Percentiles rank a stretch among this genome's conserved stretches.
phyloP scores from a whole-genome alignment of 1,284 basidiomycete genomes.

The Kalmanozyma brasiliensis region DNA sequence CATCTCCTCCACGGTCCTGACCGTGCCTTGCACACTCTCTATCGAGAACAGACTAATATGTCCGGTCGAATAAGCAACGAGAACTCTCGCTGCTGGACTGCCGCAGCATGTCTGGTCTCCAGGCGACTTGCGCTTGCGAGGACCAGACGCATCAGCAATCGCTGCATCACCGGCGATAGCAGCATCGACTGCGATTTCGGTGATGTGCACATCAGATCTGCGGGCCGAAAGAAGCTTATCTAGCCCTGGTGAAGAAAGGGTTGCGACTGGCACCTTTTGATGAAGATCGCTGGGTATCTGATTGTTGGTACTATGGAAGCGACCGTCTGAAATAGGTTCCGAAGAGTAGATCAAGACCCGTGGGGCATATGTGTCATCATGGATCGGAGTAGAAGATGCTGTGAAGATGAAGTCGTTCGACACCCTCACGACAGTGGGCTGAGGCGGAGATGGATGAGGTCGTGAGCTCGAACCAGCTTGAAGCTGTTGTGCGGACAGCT shows the following conservation, averaged over 20 bases:
- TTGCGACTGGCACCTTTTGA: slow-evolving; percentile 3
- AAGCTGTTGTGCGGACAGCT: slow-evolving; percentile 11
- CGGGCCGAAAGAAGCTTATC: background rate
- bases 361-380: background rate
- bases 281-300: slow-evolving; percentile 18
- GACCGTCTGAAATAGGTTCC: background rate
- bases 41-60: slow-evolving; percentile 60
- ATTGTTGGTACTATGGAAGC: background rate
- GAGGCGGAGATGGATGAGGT: background rate
- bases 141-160: background rate
- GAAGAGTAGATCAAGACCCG: slow-evolving; percentile 22
- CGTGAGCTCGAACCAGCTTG: background rate
- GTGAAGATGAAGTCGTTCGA: slow-evolving; percentile 36
- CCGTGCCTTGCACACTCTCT: background rate
- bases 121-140: slow-evolving; percentile 15
- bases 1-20: slow-evolving; percentile 14
- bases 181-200: slow-evolving; percentile 35
- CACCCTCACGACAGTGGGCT: slow-evolving; percentile 29
- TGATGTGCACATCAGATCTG: slow-evolving; percentile 10
- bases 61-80: slow-evolving; percentile 61
- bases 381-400: background rate
- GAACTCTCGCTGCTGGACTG: slow-evolving; percentile 15
- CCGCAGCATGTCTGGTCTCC: background rate
- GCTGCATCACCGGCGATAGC: background rate
- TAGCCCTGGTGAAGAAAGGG: slow-evolving; percentile 15